phyloP scores from a whole-genome alignment of 2,329 filamentous ascomycete species.

The Lanzia echinophila region DNA sequence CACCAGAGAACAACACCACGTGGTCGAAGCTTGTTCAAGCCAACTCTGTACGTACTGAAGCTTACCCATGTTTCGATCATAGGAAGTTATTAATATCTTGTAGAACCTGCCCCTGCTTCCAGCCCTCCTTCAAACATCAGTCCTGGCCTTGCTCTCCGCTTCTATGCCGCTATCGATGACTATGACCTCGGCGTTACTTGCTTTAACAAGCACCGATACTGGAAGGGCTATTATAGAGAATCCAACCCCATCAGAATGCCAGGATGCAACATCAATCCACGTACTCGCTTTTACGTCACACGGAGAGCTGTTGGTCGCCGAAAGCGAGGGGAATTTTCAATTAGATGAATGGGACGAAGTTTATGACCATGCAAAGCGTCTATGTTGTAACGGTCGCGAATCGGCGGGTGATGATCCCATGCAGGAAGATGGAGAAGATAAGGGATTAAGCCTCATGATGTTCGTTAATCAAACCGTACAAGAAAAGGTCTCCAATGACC shows the following conservation, averaged over 20 bases:
- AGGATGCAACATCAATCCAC: slow-evolving; percentile 64
- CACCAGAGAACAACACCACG: slow-evolving; percentile 60
- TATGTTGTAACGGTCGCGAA: slow-evolving; percentile 50
- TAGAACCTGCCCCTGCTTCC: slow-evolving; percentile 77
- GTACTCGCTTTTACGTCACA: slow-evolving; percentile 76
- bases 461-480: slow-evolving; percentile 59
- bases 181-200: slow-evolving; percentile 58
- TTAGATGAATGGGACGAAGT: slow-evolving; percentile 69
- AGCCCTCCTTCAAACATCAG: slow-evolving; percentile 70
- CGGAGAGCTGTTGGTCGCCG: slow-evolving; percentile 65
- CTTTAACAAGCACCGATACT: slow-evolving; percentile 42
- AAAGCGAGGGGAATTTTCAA: slow-evolving; percentile 76
- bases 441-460: slow-evolving; percentile 44
- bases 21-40: slow-evolving; percentile 55
- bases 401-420: slow-evolving; percentile 20
- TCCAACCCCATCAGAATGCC: slow-evolving; percentile 57
- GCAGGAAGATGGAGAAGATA: slow-evolving; percentile 28
- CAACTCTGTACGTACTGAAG: slow-evolving; percentile 43
- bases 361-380: slow-evolving; percentile 54
- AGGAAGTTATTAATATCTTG: slow-evolving; percentile 11
- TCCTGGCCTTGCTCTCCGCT: slow-evolving; percentile 73
- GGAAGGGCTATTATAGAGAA: slow-evolving; percentile 44
- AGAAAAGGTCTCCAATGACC: slow-evolving; percentile 45
- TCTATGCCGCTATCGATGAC: slow-evolving; percentile 73
- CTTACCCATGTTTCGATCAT: slow-evolving; percentile 7